Evolutionary conservation across 441 rosid genomes (phyloP), one percentile per base, ranked within the genome.

Genomic region (Populus hybrid): DNA sequence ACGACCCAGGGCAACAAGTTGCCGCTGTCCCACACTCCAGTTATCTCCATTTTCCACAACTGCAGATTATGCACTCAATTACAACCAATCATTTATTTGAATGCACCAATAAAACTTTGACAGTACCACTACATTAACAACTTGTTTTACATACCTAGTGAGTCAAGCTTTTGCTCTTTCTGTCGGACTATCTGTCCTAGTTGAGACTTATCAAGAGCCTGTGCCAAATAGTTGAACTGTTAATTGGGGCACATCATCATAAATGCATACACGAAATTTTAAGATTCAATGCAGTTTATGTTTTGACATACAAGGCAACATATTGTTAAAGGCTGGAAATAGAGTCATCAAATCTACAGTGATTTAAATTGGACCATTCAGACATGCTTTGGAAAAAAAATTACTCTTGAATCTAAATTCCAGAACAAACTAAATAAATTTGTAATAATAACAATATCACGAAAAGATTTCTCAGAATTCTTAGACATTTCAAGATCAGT

Each of bases 21-120:
- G 99, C 71, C 99, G 85, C 80, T 97, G 99, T 72, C 99, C 99
- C 80, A 97, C 98, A 81, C 99, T 97, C 99, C 99, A 97, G 88
- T 97, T 97, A 80, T 97, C 99, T 84, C 99, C 99, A 85, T 90
- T 97, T 84, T 97, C 99, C 74, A 92, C 73, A 73, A 96, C 98
- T 96, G 83, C 71, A 83, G 42, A 71, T 38, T 73, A 74, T 69
- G 71, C 72, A 76, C 35, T 36, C 50, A 4, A 42, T 66, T n/a
- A 20, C 71, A 64, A 33, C 12, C 31, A 72, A 53, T 24, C 29
- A 69, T 14, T n/a, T 20, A 67, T 63, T 56, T n/a, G 33, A 18
- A 36, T 6, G 64, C 69, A 74, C 70, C 23, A 12, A 7, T 21
- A 56, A 12, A 36, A n/a, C 28, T 24, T 2, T 2, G 67, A 29